Base-by-base conservation (phyloP, 371 early-diverging fungal genomes). In the Mucor indicus region DNA sequence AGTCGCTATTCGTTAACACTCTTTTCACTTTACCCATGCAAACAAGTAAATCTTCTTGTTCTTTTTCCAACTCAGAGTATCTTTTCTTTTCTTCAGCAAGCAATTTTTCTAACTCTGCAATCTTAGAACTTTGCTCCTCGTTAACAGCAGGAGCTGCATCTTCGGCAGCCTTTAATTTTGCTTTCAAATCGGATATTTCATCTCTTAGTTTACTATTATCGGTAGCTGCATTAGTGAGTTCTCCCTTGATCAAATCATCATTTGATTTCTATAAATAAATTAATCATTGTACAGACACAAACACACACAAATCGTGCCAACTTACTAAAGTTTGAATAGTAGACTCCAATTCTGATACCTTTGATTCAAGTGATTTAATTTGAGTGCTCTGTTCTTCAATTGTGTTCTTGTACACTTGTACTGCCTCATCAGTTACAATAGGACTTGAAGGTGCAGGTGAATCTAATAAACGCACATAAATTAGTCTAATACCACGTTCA, bases 1-100 rank as follows among this genome's bases (percentile, higher is more conserved):
- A 38, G n/a, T 29, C 3, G 29, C 21, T 1, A 16, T 36, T 11
- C 9, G 22, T n/a, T 33, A 19, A 33, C 11, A 32, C 31, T 35
- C 8, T 78, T 1, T 31, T 27, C 0, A 10, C 38, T 49, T 55
- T 74, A 70, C 76, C 95, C 65, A 96, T 69, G 45, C 85, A 89
- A 21, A 93, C 87, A 41, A 96, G 69, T 43, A 96, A 56, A 58
- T 97, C 97, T 53, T 96, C 94, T 53, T 92, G 92, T 57, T 95
- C 95, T 51, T 85, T 84, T 57, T 89, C 86, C 39, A 91, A 24
- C 9, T 67, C 62, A 2, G 49, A 64, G 23, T 72, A 53, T 44
- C 67, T 73, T 4, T 44, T 57, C 47, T 67, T 62, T 13, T 72
- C 64, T 27, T 50, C 68, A 10, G 50, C 60, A 2, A 73, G 33